Conservation (phyloP, 2,329 filamentous ascomycete species). For the Paracamarosporium sp. region DNA sequence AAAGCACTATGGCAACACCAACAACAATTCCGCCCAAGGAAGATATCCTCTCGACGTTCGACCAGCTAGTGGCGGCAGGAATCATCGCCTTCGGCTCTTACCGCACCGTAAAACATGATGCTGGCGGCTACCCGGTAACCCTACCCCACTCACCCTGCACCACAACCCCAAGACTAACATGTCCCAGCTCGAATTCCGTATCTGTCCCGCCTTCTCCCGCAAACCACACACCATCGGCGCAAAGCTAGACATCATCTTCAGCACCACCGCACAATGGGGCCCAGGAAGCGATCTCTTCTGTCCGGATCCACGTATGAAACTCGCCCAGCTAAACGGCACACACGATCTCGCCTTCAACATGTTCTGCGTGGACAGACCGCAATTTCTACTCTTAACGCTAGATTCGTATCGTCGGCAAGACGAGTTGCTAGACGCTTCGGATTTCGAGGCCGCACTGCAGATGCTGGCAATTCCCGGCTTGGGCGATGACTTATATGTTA, state of each 20-base stretch:
- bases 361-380: conserved; percentile 57
- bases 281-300: conserved; percentile 52
- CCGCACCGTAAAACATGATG: conserved; percentile 22
- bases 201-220: conserved; percentile 34
- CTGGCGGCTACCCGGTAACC: conserved; percentile 34
- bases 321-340: conserved; percentile 49
- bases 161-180: neutral
- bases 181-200: conserved; percentile 41
- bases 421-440: conserved; percentile 49
- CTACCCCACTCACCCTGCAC: neutral
- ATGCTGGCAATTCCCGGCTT: conserved; percentile 35
- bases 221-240: conserved; percentile 39
- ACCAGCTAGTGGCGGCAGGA: conserved; percentile 30
- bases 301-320: conserved; percentile 50
- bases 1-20: neutral
- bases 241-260: conserved; percentile 20
- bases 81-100: conserved; percentile 33
- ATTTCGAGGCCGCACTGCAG: conserved; percentile 49
- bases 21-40: neutral
- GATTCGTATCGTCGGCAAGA: conserved; percentile 57
- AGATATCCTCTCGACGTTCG: conserved; percentile 25
- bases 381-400: conserved; percentile 55
- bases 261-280: conserved; percentile 33
- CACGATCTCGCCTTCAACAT: conserved; percentile 58
- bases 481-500: conserved; percentile 33